Base-by-base conservation (phyloP, 768 basidiomycete genomes). In the Cystoderma amianthinum region DNA sequence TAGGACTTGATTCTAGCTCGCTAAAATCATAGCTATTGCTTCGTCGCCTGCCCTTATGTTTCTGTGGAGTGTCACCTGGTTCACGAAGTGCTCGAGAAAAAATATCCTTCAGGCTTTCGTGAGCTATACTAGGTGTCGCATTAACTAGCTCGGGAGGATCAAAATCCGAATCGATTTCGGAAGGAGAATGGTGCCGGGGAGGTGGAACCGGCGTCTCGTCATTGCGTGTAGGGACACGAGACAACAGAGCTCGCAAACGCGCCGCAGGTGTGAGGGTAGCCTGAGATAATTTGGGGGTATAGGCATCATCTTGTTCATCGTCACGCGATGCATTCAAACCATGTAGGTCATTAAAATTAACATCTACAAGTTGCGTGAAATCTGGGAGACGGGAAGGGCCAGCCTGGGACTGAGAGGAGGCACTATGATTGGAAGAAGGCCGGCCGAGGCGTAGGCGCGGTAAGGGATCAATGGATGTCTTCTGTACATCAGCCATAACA, bases 21-120 rank as follows among this genome's bases (percentile, higher is more conserved):
- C 80, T 80, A 5, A 58, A 53, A 50, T 78, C 78, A 36, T 80
- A 66, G 53, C 79, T 84, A 49, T 75, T 80, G 54, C 78, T 55
- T 47, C 65, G 59, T 25, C 41, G 51, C 45, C 48, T 59, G 16
- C 44, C 52, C n/a, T n/a, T n/a, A n/a, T n/a, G n/a, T 56, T 80
- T 85, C 53, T 71, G 69, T 2, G 85, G 80, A 3, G 81, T 83
- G 48, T 74, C 71, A 2, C 76, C 80, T 1, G 82, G 71, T 16
- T 82, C 78, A 28, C 78, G 75, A 36, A 78, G 62, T 2, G 79
- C 82, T 42, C 69, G 71, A n/a, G 75, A 74, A 53, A 88, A 85
- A 21, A 88, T 65, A 43, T 76, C 71, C 53, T 69, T 82, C 35
- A 87, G 53, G 54, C 69, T 80, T 48, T 77, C 74, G 36, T 72